Conservation (phyloP, 129 eudicot genomes). For the Artemisia tridentata region DNA sequence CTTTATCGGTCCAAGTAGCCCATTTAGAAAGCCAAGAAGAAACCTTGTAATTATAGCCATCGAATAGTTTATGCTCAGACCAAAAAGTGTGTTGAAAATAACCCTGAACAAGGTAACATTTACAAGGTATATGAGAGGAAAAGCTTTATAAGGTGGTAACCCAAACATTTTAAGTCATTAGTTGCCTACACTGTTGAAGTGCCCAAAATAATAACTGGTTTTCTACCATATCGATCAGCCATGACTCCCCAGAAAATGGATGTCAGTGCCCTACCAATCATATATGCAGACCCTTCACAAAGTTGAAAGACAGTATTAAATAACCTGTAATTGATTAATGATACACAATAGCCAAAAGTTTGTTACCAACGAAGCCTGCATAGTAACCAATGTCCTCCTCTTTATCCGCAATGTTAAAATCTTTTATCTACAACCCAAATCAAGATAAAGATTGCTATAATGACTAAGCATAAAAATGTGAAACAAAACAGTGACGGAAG, state of each 20-base stretch:
- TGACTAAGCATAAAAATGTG: not conserved
- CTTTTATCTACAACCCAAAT: conserved; percentile 56
- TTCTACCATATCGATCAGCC: conserved; percentile 90
- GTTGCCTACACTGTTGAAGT: conserved; percentile 45
- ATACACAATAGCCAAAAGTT: not conserved
- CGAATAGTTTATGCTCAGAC: conserved; percentile 70
- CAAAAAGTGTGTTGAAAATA: conserved; percentile 80
- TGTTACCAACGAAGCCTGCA: conserved; percentile 87
- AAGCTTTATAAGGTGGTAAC: not conserved
- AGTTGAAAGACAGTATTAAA: not conserved
- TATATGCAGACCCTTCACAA: conserved; percentile 66
- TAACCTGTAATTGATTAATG: not conserved
- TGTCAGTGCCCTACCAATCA: conserved; percentile 92
- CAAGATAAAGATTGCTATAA: not conserved
- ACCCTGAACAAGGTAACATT: conserved; percentile 53
- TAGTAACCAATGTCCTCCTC: conserved; percentile 86
- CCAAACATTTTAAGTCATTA: conserved; percentile 8
- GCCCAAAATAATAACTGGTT: conserved; percentile 77
- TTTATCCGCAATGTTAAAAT: conserved; percentile 67
- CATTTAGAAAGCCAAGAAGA: conserved; percentile 77
- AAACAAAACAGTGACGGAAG: not conserved
- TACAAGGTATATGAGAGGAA: not conserved
- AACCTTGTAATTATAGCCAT: conserved; percentile 85
- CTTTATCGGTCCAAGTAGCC: conserved; percentile 83
- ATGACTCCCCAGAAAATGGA: conserved; percentile 80